phyloP scores from a whole-genome alignment of 305 asterid species.

The Solanum chacoense region DNA sequence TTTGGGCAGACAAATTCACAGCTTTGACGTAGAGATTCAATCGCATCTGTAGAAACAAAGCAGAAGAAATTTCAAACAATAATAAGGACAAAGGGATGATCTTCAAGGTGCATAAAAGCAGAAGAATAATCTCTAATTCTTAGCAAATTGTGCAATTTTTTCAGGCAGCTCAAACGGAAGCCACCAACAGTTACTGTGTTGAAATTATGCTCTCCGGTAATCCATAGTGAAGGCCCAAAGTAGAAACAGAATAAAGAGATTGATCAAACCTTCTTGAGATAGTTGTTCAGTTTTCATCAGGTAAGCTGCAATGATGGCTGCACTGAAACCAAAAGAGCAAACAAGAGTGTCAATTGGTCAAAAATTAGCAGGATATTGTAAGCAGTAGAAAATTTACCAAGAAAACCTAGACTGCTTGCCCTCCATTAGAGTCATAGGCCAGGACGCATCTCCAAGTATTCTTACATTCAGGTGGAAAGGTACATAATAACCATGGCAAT shows the following conservation, averaged over 20 bases:
- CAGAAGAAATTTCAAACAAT: neutral
- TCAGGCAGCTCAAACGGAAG: neutral
- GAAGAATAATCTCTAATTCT: conserved; percentile 5
- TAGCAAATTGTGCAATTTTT: neutral
- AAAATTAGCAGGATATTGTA: conserved; percentile 20
- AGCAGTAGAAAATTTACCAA: neutral
- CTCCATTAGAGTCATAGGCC: neutral
- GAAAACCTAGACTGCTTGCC: neutral
- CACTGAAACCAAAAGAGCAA: conserved; percentile 80
- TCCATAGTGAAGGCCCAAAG: conserved; percentile 8
- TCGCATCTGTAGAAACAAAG: conserved; percentile 47
- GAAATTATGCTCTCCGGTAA: conserved; percentile 1
- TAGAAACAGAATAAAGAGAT: conserved; percentile 9
- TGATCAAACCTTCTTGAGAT: conserved; percentile 65
- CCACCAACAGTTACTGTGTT: conserved; percentile 2
- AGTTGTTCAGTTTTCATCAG: conserved; percentile 91
- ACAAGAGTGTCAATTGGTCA: conserved; percentile 49
- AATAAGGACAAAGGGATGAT: conserved; percentile 6
- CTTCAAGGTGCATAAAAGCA: neutral
- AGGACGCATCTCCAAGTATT: neutral
- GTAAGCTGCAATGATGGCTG: conserved; percentile 83
- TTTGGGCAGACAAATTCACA: conserved; percentile 77
- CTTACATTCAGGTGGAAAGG: neutral
- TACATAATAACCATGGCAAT: neutral
- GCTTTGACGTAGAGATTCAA: conserved; percentile 71